These are phyloP conservation scores for Podila epigama DNA, from an alignment of 192 early-diverging fungal genomes.

Conservation along the genomic window DNA sequence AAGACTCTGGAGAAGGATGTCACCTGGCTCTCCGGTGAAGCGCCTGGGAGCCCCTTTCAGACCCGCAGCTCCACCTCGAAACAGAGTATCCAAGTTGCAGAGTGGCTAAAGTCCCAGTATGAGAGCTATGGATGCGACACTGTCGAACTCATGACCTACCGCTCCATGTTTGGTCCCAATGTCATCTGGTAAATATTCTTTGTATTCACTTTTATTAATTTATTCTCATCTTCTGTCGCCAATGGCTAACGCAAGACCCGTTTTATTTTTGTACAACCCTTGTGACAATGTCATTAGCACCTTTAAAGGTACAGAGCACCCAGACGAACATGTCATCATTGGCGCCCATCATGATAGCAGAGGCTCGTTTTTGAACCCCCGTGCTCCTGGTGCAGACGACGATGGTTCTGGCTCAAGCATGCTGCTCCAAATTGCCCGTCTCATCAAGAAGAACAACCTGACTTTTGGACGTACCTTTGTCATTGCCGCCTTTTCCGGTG, in stretches of 20 bases:
- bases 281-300: no score
- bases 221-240: background rate
- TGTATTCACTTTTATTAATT: background rate
- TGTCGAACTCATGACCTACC: slow-evolving; percentile 46
- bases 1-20: slow-evolving; percentile 51
- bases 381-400: slow-evolving; percentile 53
- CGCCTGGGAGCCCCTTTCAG: slow-evolving; percentile 36
- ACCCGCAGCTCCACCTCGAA: slow-evolving; percentile 43
- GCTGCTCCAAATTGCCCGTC: slow-evolving; percentile 43
- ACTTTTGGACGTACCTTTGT: slow-evolving; percentile 47
- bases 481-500: slow-evolving; percentile 51
- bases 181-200: slow-evolving; percentile 56
- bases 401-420: slow-evolving; percentile 52
- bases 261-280: no score
- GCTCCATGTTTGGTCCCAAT: slow-evolving; percentile 48
- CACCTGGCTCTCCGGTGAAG: slow-evolving; percentile 52
- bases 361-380: slow-evolving; percentile 46
- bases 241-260: background rate
- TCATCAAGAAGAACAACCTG: slow-evolving; percentile 45
- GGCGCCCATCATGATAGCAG: slow-evolving; percentile 54
- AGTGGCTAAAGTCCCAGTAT: slow-evolving; percentile 49
- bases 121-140: slow-evolving; percentile 50
- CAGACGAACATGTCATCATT: slow-evolving; percentile 53
- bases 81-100: slow-evolving; percentile 41
- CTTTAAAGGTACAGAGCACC: slow-evolving; percentile 48